Evolutionary conservation across 192 early-diverging fungal species (phyloP), one percentile per base, ranked within the genome.

Genomic region (Phycomyces nitens): DNA sequence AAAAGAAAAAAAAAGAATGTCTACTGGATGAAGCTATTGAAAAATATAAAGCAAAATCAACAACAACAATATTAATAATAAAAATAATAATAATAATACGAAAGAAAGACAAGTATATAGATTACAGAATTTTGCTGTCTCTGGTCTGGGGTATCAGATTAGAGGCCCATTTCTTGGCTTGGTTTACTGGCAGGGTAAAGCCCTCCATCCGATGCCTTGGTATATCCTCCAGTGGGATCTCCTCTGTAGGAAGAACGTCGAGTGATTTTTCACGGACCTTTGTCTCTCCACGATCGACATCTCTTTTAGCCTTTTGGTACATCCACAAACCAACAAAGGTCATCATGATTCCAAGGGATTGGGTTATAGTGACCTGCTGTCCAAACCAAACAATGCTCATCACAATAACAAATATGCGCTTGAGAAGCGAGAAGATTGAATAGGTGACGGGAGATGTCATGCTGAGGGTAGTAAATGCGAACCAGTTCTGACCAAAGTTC

Each of bases 351-450:
- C 94, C 94, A 49, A 85, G 56, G 34, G 78, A 82, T 73, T 96
- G 93, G 2, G 86, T 64, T 0, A 69, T 41, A 14, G 79, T 78
- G 1, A 94, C 84, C 15, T 82, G 74, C 65, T 96, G 90, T 49
- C 86, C 84, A 74, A 92, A 92, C 77, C 89, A 96, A 11, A 92
- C 56, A 50, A 96, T 92, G 53, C 82, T 80, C 26, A 89, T 86
- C 22, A 87, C 82, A 74, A 96, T 94, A 24, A 96, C 93, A 68
- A 92, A 84, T 53, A 96, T 92, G n/a, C 94, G 84, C 74, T 96
- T 96, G 57, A 93, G 75, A 58, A 96, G 80, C 3, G 87, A 89
- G 7, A 89, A 86, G 53, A 96, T 91, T 15, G 87, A 89, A 73
- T 94, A 96, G 0, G 92, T 94, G 34, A 96, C 90, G 1, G 93